Evolutionary conservation across 495 filamentous ascomycete genomes (phyloP).

Genomic region (Talaromyces borbonicus): DNA sequence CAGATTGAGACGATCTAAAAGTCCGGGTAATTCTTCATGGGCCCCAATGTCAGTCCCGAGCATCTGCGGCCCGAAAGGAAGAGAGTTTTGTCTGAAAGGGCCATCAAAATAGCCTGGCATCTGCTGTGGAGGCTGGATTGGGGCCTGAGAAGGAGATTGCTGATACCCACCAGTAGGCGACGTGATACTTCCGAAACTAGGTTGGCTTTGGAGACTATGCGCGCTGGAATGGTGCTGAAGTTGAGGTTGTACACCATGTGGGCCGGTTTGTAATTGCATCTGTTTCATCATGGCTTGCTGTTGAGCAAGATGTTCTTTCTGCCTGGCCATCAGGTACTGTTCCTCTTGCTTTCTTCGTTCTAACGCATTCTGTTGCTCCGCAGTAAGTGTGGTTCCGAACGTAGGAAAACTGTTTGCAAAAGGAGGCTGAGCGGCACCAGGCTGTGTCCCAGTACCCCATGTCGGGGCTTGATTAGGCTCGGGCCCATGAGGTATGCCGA

Average conservation of each 20-base stretch:
- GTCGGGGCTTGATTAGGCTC: conserved; percentile 33
- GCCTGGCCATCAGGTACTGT: conserved; percentile 89
- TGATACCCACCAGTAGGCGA: conserved; percentile 69
- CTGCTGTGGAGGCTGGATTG: conserved; percentile 46
- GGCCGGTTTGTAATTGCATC: conserved; percentile 53
- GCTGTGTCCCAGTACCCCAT: conserved; percentile 28
- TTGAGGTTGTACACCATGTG: conserved; percentile 39
- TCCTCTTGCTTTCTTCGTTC: conserved; percentile 96
- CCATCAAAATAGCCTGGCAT: conserved; percentile 66
- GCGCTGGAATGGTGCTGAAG: conserved; percentile 90
- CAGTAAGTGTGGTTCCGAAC: conserved; percentile 95
- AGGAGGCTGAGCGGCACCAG: conserved; percentile 75
- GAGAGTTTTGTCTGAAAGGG: conserved; percentile 27
- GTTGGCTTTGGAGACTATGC: conserved; percentile 92
- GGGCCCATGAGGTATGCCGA: conserved; percentile 81
- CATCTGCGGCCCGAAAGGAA: conserved; percentile 41
- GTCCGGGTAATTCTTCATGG: conserved; percentile 51
- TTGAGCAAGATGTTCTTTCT: conserved; percentile 85
- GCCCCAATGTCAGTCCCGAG: conserved; percentile 41
- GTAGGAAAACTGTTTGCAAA: conserved; percentile 91
- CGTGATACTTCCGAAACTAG: conserved; percentile 84
- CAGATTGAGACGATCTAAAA: conserved; percentile 51
- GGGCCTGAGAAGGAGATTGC: conserved; percentile 62
- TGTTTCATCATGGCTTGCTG: conserved; percentile 73
- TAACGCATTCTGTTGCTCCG: conserved; percentile 93